Percentiles rank a stretch among this genome's conserved stretches.
Conservation (phyloP, 306 rosid genomes). For the Rubus parviflorus region DNA sequence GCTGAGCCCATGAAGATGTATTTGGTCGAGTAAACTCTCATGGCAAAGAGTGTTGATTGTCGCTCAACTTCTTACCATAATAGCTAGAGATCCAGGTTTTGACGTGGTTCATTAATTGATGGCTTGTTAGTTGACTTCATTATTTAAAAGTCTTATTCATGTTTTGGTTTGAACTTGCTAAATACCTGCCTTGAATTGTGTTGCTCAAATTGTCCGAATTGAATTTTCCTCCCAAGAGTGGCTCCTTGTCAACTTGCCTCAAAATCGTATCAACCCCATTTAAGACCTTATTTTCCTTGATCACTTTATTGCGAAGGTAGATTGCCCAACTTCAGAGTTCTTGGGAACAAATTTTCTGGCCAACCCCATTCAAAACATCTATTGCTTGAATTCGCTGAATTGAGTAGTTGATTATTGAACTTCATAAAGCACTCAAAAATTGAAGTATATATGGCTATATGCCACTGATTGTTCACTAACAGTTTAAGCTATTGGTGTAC, state of each 20-base stretch:
- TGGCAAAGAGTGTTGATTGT: conserved; percentile 5
- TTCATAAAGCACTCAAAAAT: background rate
- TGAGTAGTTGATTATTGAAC: background rate
- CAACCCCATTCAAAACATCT: too few relatives aligned
- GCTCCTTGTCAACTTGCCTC: background rate
- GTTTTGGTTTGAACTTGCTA: background rate
- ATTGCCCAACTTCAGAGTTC: background rate
- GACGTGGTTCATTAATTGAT: background rate
- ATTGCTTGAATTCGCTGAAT: background rate
- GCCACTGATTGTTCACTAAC: too few relatives aligned
- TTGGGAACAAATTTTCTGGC: background rate
- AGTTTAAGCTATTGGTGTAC: too few relatives aligned
- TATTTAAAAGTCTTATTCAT: background rate
- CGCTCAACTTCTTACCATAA: background rate
- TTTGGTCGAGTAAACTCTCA: background rate
- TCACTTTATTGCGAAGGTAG: background rate
- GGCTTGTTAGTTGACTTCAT: background rate
- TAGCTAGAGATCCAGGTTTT: background rate
- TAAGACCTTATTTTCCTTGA: background rate
- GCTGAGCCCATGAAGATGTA: background rate
- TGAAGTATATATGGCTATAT: too few relatives aligned
- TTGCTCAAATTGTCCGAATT: background rate
- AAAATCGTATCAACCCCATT: background rate
- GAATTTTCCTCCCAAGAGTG: background rate
- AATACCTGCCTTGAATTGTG: background rate